Evolutionary conservation across 805 yeast species (phyloP).

Genomic region (Barnettozyma californica): DNA sequence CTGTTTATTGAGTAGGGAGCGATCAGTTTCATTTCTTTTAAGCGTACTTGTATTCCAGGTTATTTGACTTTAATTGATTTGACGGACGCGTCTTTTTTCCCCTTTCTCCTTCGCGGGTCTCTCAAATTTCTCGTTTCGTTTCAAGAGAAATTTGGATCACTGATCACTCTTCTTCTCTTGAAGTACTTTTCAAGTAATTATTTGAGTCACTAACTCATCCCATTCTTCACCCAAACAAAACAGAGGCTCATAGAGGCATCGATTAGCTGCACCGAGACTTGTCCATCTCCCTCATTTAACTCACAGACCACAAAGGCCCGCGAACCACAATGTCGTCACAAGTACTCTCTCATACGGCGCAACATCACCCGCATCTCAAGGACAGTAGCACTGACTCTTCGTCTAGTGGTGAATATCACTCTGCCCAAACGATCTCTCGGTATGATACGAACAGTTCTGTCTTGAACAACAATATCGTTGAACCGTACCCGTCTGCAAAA

Average conservation of each 20-base stretch:
- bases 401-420: constrained; percentile 4
- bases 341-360: background rate
- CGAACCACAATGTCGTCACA: background rate
- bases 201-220: no score
- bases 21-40: no score
- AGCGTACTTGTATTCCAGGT: no score
- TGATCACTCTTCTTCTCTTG: background rate
- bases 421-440: constrained; percentile 3
- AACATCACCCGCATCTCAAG: background rate
- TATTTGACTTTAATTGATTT: no score
- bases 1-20: no score
- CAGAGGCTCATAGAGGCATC: background rate
- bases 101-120: background rate
- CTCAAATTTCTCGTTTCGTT: background rate
- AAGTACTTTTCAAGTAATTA: no score
- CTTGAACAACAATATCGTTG: constrained; percentile 7
- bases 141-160: background rate
- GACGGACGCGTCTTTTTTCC: background rate
- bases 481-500: constrained; percentile 5
- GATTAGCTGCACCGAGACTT: background rate
- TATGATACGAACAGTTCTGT: constrained; percentile 5
- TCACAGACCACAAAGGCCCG: background rate
- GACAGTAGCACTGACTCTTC: constrained; percentile 7
- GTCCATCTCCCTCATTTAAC: background rate
- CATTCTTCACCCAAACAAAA: no score